Percentiles rank a stretch among this genome's conserved stretches.
These are phyloP conservation scores for Citrus reticulata DNA, from an alignment of 345 rosid species.

Conservation along the genomic window DNA sequence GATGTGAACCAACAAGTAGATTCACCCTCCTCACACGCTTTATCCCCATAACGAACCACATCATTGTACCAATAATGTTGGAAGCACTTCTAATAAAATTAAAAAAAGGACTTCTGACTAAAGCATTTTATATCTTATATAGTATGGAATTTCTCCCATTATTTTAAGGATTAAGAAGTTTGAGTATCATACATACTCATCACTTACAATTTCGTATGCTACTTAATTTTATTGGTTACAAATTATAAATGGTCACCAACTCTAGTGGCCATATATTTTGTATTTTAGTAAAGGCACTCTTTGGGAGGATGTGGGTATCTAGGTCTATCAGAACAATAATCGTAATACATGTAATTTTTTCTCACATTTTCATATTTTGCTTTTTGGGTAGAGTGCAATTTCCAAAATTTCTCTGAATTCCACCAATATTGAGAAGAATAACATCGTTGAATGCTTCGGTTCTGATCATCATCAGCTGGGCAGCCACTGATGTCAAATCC, in stretches of 20 bases:
- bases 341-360: conserved; percentile 30
- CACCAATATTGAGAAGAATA: conserved; percentile 48
- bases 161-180: not conserved
- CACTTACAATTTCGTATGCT: not conserved
- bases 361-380: conserved; percentile 19
- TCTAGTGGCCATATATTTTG: not conserved
- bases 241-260: not conserved
- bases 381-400: conserved; percentile 16
- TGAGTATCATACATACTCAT: not conserved
- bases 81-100: not conserved
- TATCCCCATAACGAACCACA: not conserved
- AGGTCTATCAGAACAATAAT: conserved; percentile 36
- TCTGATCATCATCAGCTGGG: not conserved
- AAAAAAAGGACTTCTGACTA: not conserved
- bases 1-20: not conserved
- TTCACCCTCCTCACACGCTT: not conserved
- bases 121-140: not conserved
- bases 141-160: not conserved
- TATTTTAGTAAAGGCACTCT: conserved; percentile 23
- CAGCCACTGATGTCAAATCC: conserved; percentile 47
- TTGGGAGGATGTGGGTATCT: conserved; percentile 26
- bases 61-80: not conserved
- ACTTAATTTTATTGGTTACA: not conserved
- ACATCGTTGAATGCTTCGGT: conserved; percentile 14
- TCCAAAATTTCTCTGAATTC: conserved; percentile 40